phyloP scores from a whole-genome alignment of 805 yeast genomes.

The Wickerhamiella alocasiicola region DNA sequence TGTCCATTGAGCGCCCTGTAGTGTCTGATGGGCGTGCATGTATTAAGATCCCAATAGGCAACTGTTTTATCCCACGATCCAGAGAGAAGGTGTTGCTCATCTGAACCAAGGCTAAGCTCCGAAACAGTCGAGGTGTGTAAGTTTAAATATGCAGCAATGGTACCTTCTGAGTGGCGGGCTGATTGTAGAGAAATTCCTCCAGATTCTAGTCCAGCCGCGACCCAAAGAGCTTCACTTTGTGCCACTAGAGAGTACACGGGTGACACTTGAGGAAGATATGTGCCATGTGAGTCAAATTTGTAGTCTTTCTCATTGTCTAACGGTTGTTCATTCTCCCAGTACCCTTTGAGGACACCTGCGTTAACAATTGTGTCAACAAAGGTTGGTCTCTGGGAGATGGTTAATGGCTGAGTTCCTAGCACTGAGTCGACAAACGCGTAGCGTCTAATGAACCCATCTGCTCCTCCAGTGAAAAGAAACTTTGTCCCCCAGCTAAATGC shows the following conservation, averaged over 20 bases:
- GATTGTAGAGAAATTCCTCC: constrained; percentile 87
- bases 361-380: constrained; percentile 73
- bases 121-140: constrained; percentile 68
- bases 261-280: constrained; percentile 37
- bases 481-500: constrained; percentile 69
- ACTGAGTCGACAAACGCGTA: constrained; percentile 77
- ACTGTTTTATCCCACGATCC: constrained; percentile 87
- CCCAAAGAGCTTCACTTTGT: constrained; percentile 72
- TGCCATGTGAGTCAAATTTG: constrained; percentile 28
- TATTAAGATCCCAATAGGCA: constrained; percentile 73
- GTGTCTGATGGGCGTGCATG: constrained; percentile 42
- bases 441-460: constrained; percentile 84
- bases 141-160: constrained; percentile 61
- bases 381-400: constrained; percentile 84
- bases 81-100: constrained; percentile 54
- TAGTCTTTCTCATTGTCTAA: constrained; percentile 33
- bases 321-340: constrained; percentile 97
- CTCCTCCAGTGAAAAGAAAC: constrained; percentile 89
- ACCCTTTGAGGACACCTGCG: constrained; percentile 71
- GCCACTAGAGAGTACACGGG: constrained; percentile 84
- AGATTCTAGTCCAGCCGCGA: constrained; percentile 56
- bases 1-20: constrained; percentile 62
- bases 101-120: constrained; percentile 46
- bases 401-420: constrained; percentile 74
- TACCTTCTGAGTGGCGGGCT: constrained; percentile 71